Evolutionary conservation across 2,329 filamentous ascomycete genomes (phyloP), one percentile per base, ranked within the genome.

Genomic region (Colletotrichum sp.): DNA sequence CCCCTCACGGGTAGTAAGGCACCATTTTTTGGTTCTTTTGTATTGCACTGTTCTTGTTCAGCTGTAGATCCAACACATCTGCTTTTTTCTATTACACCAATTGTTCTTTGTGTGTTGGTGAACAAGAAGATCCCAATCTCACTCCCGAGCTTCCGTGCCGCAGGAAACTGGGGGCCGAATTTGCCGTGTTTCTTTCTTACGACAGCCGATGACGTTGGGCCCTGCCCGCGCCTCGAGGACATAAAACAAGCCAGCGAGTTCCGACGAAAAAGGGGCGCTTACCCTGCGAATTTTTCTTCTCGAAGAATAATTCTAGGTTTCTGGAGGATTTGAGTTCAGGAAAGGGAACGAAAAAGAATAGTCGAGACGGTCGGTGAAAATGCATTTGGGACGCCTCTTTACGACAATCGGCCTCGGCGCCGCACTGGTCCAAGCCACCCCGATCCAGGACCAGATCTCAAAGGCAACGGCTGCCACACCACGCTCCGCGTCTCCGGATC

Each of bases 201-300:
- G 30, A 48, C 69, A 28, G 63, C 68, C 15, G 57, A 74, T 74
- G 74, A 69, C 74, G 70, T 76, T 74, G 44, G 57, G 70, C 70
- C 65, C 36, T 74, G 74, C 24, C 65, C 22, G 22, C 28, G n/a
- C 9, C 16, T 39, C 15, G 48, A 63, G 30, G 30, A 63, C 24
- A 62, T 55, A 72, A 63, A 52, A 26, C 62, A 63, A 39, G 22
- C 62, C 32, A 36, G n/a, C 16, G 24, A 16, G 18, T 8, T 52
- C 28, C 30, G 24, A 52, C 36, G 34, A 24, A 71, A 39, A 18
- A 44, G 24, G n/a, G 32, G 57, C 15, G 52, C 60, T 44, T 34
- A 15, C 5, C 28, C 39, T 24, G 24, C 8, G 15, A 55, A n/a
- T 9, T 44, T 22, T 9, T 22, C n/a, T 30, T 18, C 10, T n/a